Evolutionary conservation across 495 filamentous ascomycete genomes (phyloP).

Genomic region (Halenospora varia): DNA sequence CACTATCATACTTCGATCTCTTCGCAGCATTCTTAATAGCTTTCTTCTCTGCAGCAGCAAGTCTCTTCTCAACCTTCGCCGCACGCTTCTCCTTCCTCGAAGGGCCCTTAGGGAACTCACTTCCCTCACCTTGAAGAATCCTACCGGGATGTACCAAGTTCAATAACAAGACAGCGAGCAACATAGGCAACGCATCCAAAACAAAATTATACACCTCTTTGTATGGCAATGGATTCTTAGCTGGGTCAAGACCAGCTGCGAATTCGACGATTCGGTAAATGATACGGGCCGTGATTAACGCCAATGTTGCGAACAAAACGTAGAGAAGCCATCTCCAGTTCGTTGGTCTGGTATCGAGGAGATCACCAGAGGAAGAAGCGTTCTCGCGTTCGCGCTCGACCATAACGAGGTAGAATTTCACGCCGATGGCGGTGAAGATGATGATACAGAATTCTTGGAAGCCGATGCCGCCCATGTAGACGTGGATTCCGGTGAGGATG

Average conservation of each 20-base stretch:
- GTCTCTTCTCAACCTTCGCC: conserved; percentile 14
- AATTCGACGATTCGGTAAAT: conserved; percentile 54
- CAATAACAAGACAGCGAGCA: conserved; percentile 41
- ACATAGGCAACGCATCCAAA: conserved; percentile 50
- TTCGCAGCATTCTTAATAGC: too few relatives aligned
- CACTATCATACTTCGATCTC: too few relatives aligned
- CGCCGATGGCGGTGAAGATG: conserved; percentile 37
- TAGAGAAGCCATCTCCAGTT: conserved; percentile 37
- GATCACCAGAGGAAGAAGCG: not conserved
- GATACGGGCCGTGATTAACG: conserved; percentile 47
- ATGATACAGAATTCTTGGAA: conserved; percentile 47
- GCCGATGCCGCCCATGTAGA: conserved; percentile 51
- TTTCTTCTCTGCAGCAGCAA: too few relatives aligned
- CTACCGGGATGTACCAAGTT: conserved; percentile 50
- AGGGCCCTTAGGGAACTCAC: conserved; percentile 27
- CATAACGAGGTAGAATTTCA: conserved; percentile 31
- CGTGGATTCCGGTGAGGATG: conserved; percentile 34
- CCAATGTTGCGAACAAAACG: conserved; percentile 38
- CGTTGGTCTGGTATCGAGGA: conserved; percentile 20
- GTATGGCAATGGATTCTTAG: conserved; percentile 38
- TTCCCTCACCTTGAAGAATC: conserved; percentile 37
- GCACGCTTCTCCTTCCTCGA: conserved; percentile 21
- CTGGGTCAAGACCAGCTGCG: conserved; percentile 34
- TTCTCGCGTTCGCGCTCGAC: conserved; percentile 11
- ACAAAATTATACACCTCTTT: conserved; percentile 48